phyloP scores from a whole-genome alignment of 257 asterid species.

The Gynochthodes officinalis region DNA sequence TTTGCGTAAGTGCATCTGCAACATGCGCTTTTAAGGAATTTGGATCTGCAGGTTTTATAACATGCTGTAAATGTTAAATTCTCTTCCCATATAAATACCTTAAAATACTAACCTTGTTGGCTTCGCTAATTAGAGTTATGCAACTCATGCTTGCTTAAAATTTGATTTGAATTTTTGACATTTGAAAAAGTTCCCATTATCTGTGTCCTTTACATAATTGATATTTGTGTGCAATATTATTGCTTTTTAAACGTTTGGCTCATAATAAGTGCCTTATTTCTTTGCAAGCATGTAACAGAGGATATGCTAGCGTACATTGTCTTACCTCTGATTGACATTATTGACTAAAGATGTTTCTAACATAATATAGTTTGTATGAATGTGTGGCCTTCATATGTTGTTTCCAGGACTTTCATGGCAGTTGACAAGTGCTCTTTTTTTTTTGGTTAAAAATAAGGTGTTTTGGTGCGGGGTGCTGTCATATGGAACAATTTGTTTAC shows the following conservation, averaged over 20 bases:
- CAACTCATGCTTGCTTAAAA: neutral
- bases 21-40: neutral
- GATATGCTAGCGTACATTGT: neutral
- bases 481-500: neutral
- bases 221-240: neutral
- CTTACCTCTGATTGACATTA: neutral
- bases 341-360: neutral
- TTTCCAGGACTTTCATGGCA: neutral
- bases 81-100: neutral
- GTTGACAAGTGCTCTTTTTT: neutral
- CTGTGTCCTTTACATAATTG: neutral
- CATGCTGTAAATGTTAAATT: neutral
- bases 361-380: neutral
- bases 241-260: neutral
- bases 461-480: neutral
- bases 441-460: neutral
- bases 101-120: neutral
- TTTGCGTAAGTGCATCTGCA: slow-evolving; percentile 56
- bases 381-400: neutral
- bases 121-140: neutral
- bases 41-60: neutral
- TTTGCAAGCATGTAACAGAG: neutral
- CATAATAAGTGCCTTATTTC: neutral
- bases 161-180: neutral
- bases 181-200: neutral